Conservation (phyloP, 768 basidiomycete species). For the Agrocybe pediades region DNA sequence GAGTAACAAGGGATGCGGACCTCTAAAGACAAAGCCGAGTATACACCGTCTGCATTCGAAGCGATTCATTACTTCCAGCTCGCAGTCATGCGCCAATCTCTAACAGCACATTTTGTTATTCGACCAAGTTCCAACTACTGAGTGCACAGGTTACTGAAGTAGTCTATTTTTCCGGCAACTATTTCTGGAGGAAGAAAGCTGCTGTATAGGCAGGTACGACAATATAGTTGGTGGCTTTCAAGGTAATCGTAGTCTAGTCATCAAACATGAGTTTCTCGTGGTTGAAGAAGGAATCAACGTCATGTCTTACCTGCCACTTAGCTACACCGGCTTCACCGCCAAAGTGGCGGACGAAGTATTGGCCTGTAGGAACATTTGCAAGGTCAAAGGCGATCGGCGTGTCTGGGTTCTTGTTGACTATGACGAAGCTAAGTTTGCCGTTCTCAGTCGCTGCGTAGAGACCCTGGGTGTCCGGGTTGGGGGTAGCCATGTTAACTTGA, state of each 20-base stretch:
- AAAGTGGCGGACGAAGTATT: slow-evolving; percentile 56
- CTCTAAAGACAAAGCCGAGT: neutral
- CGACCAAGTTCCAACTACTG: too few relatives aligned
- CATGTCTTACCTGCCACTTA: slow-evolving; percentile 51
- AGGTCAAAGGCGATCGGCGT: slow-evolving; percentile 41
- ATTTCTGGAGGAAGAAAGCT: slow-evolving; percentile 34
- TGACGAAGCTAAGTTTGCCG: slow-evolving; percentile 43
- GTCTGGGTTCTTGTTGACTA: slow-evolving; percentile 52
- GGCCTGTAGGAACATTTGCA: slow-evolving; percentile 45
- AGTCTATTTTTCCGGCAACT: neutral
- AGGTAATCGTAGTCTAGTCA: slow-evolving; percentile 30
- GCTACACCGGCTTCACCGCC: slow-evolving; percentile 54
- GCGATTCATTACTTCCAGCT: too few relatives aligned
- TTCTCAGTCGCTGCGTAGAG: slow-evolving; percentile 47
- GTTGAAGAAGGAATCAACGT: neutral
- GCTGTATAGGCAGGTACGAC: slow-evolving; percentile 39
- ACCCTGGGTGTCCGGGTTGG: slow-evolving; percentile 42
- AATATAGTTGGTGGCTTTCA: slow-evolving; percentile 30
- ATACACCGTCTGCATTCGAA: neutral
- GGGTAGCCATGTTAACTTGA: slow-evolving; percentile 45
- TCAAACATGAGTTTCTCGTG: neutral
- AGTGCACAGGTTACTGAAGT: too few relatives aligned
- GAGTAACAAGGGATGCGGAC: too few relatives aligned
- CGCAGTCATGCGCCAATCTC: too few relatives aligned
- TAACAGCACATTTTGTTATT: too few relatives aligned